A percentile compares a stretch with the other conserved stretches of the same genome.
Evolutionary conservation across 495 filamentous ascomycete genomes (phyloP).

Genomic region (Podospora pseudopauciseta): DNA sequence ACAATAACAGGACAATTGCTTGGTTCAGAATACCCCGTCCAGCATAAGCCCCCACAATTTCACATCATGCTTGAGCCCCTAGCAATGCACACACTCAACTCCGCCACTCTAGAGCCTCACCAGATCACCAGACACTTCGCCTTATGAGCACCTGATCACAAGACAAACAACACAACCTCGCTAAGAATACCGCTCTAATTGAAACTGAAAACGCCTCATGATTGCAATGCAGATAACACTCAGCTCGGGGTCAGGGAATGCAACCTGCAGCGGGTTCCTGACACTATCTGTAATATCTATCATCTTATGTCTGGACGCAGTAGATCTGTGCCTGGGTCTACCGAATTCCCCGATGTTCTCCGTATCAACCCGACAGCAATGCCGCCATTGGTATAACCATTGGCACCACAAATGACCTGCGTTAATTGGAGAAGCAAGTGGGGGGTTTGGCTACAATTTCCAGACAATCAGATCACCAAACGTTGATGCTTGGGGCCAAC

Average conservation of each 20-base stretch:
- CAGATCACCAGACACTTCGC: neutral
- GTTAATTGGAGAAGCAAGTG: neutral
- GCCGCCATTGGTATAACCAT: neutral
- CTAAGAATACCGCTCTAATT: neutral
- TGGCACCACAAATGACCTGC: constrained; percentile 2
- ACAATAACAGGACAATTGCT: neutral
- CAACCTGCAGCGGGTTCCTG: neutral
- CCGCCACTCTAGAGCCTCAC: neutral
- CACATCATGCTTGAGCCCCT: neutral
- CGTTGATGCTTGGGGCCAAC: neutral
- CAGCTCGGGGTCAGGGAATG: neutral
- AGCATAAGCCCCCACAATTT: neutral
- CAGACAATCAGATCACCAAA: neutral
- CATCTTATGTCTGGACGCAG: neutral
- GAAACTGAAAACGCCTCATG: neutral
- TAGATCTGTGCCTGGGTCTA: neutral
- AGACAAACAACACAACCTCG: neutral
- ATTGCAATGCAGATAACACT: neutral
- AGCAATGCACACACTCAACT: neutral
- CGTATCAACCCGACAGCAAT: constrained; percentile 1
- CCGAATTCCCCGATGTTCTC: neutral
- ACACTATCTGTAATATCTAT: neutral
- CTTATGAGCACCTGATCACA: neutral
- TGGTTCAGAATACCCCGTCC: neutral
- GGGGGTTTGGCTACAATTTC: neutral